A percentile compares a stretch with the other conserved stretches of the same genome.
Conservation (phyloP, 2,329 filamentous ascomycete genomes). For the Fusarium buharicum region DNA sequence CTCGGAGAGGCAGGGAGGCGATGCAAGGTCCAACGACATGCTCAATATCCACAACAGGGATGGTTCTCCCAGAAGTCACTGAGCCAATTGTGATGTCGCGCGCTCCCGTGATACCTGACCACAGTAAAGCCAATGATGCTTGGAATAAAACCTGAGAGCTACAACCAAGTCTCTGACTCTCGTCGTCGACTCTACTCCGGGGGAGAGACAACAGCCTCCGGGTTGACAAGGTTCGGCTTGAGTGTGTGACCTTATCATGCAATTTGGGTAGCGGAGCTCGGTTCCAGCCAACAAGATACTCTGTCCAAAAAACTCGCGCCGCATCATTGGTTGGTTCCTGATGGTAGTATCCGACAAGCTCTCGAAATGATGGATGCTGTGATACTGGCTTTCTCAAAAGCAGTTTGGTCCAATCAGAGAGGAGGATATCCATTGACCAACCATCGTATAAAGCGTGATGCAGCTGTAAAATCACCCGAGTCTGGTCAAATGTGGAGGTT, state of each 20-base stretch:
- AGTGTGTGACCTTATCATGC: slow-evolving; percentile 42
- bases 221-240: slow-evolving; percentile 25
- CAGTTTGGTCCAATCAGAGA: slow-evolving; percentile 71
- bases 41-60: slow-evolving; percentile 77
- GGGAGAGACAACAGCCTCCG: slow-evolving; percentile 32
- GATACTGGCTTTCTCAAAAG: slow-evolving; percentile 49
- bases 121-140: slow-evolving; percentile 72
- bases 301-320: slow-evolving; percentile 74
- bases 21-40: slow-evolving; percentile 83
- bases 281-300: slow-evolving; percentile 68
- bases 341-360: slow-evolving; percentile 64
- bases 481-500: slow-evolving; percentile 26
- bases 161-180: slow-evolving; percentile 57
- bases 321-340: slow-evolving; percentile 48
- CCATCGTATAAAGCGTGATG: slow-evolving; percentile 92
- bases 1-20: slow-evolving; percentile 76
- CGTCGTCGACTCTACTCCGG: slow-evolving; percentile 40
- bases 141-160: slow-evolving; percentile 81
- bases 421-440: slow-evolving; percentile 85
- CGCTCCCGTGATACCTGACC: slow-evolving; percentile 71
- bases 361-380: slow-evolving; percentile 67
- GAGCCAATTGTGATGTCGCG: slow-evolving; percentile 78
- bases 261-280: slow-evolving; percentile 66
- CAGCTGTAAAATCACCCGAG: slow-evolving; percentile 63
- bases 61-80: slow-evolving; percentile 82